phyloP scores from a whole-genome alignment of 2,329 filamentous ascomycete species.

The Penicillium frequentans region DNA sequence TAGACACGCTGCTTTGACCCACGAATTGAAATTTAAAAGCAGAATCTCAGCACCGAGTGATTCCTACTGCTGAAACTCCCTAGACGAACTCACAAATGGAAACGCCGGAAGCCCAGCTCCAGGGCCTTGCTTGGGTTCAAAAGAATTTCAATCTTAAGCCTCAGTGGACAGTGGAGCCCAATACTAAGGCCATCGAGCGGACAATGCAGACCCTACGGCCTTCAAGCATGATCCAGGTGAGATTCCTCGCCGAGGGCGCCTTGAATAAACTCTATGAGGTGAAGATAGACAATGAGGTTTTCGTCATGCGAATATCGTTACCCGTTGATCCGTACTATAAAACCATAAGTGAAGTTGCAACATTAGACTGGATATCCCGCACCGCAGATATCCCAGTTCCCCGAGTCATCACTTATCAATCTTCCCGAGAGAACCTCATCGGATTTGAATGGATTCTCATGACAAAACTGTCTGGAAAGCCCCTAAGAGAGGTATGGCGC shows the following conservation, averaged over 20 bases:
- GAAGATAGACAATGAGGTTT: slow-evolving; percentile 3
- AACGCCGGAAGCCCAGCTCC: not conserved
- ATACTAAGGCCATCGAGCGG: slow-evolving; percentile 7
- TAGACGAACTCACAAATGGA: not conserved
- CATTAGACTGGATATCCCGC: slow-evolving; percentile 9
- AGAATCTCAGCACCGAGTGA: too few species aligned
- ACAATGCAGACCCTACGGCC: slow-evolving; percentile 9
- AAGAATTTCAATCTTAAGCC: slow-evolving; percentile 5
- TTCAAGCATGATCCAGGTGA: slow-evolving; percentile 4
- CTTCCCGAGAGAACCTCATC: slow-evolving; percentile 12
- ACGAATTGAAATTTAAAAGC: too few species aligned
- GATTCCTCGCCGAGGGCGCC: slow-evolving; percentile 7
- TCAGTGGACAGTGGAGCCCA: slow-evolving; percentile 8
- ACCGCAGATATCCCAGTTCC: slow-evolving; percentile 13
- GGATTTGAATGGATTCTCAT: slow-evolving; percentile 21
- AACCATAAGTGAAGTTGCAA: slow-evolving; percentile 14
- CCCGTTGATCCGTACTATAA: slow-evolving; percentile 12
- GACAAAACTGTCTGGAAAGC: slow-evolving; percentile 10
- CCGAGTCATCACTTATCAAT: slow-evolving; percentile 9
- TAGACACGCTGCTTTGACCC: too few species aligned
- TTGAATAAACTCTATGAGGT: slow-evolving; percentile 14
- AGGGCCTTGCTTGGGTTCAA: slow-evolving; percentile 6
- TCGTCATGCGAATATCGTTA: slow-evolving; percentile 12
- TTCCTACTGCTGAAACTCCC: too few species aligned
- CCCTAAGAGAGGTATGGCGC: slow-evolving; percentile 1